Evolutionary conservation across 1,139 yeast genomes (phyloP).

Genomic region (Diutina ranongensis): DNA sequence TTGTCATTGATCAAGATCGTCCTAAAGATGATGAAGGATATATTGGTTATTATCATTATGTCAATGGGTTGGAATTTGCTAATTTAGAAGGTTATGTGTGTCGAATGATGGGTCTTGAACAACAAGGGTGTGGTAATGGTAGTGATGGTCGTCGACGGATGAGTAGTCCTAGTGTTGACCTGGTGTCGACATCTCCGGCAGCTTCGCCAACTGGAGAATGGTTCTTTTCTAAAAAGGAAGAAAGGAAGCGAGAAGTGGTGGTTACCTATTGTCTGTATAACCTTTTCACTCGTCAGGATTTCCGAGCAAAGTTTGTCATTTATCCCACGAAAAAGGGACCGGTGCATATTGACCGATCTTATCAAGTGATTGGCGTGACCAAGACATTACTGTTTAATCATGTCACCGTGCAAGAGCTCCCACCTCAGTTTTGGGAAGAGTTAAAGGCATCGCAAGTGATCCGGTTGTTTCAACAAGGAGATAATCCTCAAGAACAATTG

Average conservation of each 20-base stretch:
- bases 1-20: neutral
- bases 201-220: neutral
- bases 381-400: conserved; percentile 10
- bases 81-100: neutral
- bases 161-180: neutral
- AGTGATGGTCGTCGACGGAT: neutral
- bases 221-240: neutral
- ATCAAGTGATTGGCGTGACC: conserved; percentile 17
- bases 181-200: neutral
- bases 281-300: conserved; percentile 35
- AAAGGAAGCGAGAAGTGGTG: conserved; percentile 18
- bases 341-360: conserved; percentile 20
- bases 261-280: conserved; percentile 41
- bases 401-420: conserved; percentile 15
- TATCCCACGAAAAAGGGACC: conserved; percentile 14
- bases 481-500: conserved; percentile 23
- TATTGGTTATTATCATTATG: conserved; percentile 5
- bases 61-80: neutral
- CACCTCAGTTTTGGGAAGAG: conserved; percentile 23
- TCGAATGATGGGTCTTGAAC: neutral
- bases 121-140: neutral
- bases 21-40: conserved; percentile 5
- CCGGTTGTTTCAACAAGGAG: conserved; percentile 21
- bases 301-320: conserved; percentile 26
- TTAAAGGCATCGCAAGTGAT: conserved; percentile 24